Evolutionary conservation across 1,284 basidiomycete genomes (phyloP).

Genomic region (Rhodotorula mucilaginosa): DNA sequence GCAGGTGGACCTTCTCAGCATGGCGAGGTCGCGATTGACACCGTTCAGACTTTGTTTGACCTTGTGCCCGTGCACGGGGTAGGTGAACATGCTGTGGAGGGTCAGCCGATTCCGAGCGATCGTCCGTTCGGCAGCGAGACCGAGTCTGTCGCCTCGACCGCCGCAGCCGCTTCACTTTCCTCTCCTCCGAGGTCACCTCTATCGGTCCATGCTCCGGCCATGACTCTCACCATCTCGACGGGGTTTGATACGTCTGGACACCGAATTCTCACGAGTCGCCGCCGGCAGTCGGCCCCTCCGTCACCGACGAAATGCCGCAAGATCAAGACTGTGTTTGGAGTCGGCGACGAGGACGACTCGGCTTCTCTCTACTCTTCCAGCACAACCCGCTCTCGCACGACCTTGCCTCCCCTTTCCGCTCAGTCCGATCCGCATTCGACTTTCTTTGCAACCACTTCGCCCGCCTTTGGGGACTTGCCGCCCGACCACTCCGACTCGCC

Average conservation of each 20-base stretch:
- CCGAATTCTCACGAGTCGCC: slow-evolving; percentile 10
- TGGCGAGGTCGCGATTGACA: neutral
- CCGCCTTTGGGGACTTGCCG: neutral
- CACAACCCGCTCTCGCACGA: neutral
- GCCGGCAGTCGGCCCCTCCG: neutral
- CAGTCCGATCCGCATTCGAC: too few species aligned
- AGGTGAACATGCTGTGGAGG: too few species aligned
- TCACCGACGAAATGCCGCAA: neutral
- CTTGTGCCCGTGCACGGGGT: too few species aligned
- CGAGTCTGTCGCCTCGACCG: too few species aligned
- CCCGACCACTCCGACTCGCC: neutral
- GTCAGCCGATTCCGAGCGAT: too few species aligned
- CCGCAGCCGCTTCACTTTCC: neutral
- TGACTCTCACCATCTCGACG: slow-evolving; percentile 5
- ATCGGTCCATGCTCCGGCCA: neutral
- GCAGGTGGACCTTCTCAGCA: too few species aligned
- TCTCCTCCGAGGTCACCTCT: neutral
- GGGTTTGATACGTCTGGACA: slow-evolving; percentile 5
- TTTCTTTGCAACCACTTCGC: neutral
- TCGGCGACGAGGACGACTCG: slow-evolving; percentile 3
- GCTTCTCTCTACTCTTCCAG: neutral
- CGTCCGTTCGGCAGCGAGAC: too few species aligned
- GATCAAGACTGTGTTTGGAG: neutral
- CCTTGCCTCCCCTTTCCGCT: neutral
- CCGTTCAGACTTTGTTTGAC: too few species aligned